Conservation (phyloP, 2,329 filamentous ascomycete genomes). For the Decorospora gaudefroyi region DNA sequence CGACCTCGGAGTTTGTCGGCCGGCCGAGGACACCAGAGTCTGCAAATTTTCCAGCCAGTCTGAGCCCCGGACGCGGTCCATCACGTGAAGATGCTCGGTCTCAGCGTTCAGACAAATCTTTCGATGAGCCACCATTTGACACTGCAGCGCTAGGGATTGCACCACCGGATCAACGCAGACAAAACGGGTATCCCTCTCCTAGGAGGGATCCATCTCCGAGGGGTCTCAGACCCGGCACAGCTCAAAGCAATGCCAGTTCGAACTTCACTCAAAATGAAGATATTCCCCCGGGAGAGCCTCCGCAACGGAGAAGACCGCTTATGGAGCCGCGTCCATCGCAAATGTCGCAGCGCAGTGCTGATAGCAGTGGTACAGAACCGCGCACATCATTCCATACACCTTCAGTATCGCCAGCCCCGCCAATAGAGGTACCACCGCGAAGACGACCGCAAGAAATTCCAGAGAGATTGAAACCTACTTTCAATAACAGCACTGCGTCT, state of each 20-base stretch:
- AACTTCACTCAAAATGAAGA: slow-evolving; percentile 39
- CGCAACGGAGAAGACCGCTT: slow-evolving; percentile 67
- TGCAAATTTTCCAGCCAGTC: slow-evolving; percentile 26
- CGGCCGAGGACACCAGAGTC: slow-evolving; percentile 44
- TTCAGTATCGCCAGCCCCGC: slow-evolving; percentile 30
- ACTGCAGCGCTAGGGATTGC: slow-evolving; percentile 24
- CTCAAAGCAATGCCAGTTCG: slow-evolving; percentile 45
- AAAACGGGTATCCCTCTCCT: slow-evolving; percentile 35
- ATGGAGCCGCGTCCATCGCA: slow-evolving; percentile 59
- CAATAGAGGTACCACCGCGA: slow-evolving; percentile 31
- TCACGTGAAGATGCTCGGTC: slow-evolving; percentile 40
- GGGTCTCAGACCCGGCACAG: slow-evolving; percentile 41
- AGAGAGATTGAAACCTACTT: slow-evolving; percentile 32
- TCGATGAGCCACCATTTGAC: slow-evolving; percentile 36
- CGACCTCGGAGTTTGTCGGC: slow-evolving; percentile 43
- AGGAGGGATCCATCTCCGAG: slow-evolving; percentile 41
- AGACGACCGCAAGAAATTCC: slow-evolving; percentile 37
- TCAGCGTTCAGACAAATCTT: slow-evolving; percentile 35
- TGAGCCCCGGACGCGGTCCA: slow-evolving; percentile 36
- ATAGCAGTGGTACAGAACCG: slow-evolving; percentile 28
- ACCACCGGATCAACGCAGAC: slow-evolving; percentile 35
- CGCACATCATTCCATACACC: slow-evolving; percentile 32
- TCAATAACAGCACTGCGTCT: slow-evolving; percentile 13
- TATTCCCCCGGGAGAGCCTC: slow-evolving; percentile 44
- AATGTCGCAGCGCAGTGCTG: slow-evolving; percentile 32